phyloP scores from a whole-genome alignment of 805 yeast genomes.

The Yamadazyma takamatsuzukensis region DNA sequence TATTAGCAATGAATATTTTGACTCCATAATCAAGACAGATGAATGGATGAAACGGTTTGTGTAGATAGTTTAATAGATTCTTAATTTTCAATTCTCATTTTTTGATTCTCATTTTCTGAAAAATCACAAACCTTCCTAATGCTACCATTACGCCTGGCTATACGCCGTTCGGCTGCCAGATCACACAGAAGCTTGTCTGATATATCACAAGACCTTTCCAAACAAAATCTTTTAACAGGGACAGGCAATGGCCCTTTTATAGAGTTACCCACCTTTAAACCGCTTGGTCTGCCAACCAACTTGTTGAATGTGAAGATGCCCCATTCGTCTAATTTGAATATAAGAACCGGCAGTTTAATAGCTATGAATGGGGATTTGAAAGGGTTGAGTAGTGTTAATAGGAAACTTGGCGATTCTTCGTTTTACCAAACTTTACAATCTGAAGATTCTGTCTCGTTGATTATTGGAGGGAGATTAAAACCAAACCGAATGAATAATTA shows the following conservation, averaged over 20 bases:
- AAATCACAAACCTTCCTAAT: no score
- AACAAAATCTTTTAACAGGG: conserved; percentile 23
- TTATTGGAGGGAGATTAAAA: conserved; percentile 26
- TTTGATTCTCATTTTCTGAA: not conserved
- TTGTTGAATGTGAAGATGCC: conserved; percentile 44
- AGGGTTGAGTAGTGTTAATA: conserved; percentile 8
- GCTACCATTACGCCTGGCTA: no score
- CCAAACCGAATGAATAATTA: conserved; percentile 24
- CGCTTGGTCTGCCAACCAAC: conserved; percentile 36
- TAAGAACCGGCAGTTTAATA: conserved; percentile 29
- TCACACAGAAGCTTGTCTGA: not conserved
- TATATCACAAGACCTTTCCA: conserved; percentile 6
- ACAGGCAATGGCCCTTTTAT: conserved; percentile 47
- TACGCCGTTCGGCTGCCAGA: no score
- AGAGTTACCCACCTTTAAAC: conserved; percentile 39
- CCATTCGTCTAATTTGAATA: conserved; percentile 19
- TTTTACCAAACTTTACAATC: conserved; percentile 13
- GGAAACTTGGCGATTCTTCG: conserved; percentile 9
- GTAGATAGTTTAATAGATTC: conserved; percentile 6
- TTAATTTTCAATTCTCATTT: no score
- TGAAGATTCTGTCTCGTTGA: conserved; percentile 16
- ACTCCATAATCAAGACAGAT: conserved; percentile 25
- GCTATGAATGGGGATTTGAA: conserved; percentile 41
- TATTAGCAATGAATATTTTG: conserved; percentile 20
- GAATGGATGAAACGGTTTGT: conserved; percentile 26